Percentiles rank a stretch among this genome's conserved stretches.
Evolutionary conservation across 192 early-diverging fungal species (phyloP).

Genomic region (Thamnidium elegans): DNA sequence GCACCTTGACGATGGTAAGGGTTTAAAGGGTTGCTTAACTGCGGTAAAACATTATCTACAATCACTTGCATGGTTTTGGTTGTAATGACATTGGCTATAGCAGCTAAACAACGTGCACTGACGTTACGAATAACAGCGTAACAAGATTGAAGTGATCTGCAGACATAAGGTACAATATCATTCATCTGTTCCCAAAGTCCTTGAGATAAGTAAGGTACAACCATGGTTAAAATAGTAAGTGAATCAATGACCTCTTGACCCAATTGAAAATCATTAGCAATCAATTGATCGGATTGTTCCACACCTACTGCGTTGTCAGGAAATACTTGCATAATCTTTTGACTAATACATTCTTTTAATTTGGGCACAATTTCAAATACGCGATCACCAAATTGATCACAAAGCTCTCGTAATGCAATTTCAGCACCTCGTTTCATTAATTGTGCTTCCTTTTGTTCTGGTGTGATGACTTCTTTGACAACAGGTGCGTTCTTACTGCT

Average conservation of each 20-base stretch:
- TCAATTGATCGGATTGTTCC: slow-evolving; percentile 25
- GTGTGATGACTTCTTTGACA: slow-evolving; percentile 36
- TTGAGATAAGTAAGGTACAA: slow-evolving; percentile 63
- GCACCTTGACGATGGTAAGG: slow-evolving; percentile 81
- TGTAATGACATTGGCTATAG: slow-evolving; percentile 65
- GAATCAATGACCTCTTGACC: slow-evolving; percentile 77
- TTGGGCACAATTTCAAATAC: slow-evolving; percentile 73
- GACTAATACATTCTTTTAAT: slow-evolving; percentile 61
- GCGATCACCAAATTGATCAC: slow-evolving; percentile 57
- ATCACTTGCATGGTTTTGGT: slow-evolving; percentile 74
- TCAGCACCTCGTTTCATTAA: slow-evolving; percentile 70
- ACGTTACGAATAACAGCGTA: slow-evolving; percentile 75
- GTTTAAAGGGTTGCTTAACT: slow-evolving; percentile 68
- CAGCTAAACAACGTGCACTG: slow-evolving; percentile 75
- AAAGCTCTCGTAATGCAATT: slow-evolving; percentile 57
- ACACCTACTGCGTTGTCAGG: slow-evolving; percentile 22
- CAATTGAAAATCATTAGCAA: slow-evolving; percentile 14
- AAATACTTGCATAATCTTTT: slow-evolving; percentile 44
- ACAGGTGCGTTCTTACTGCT: slow-evolving; percentile 19
- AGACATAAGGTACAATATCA: slow-evolving; percentile 62
- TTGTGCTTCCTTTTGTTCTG: slow-evolving; percentile 44
- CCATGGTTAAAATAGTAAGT: slow-evolving; percentile 64
- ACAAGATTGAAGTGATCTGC: slow-evolving; percentile 60
- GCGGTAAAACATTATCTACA: slow-evolving; percentile 74
- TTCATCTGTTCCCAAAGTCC: slow-evolving; percentile 44